phyloP scores from a whole-genome alignment of 2,329 filamentous ascomycete species.

The Colletotrichum incanum region DNA sequence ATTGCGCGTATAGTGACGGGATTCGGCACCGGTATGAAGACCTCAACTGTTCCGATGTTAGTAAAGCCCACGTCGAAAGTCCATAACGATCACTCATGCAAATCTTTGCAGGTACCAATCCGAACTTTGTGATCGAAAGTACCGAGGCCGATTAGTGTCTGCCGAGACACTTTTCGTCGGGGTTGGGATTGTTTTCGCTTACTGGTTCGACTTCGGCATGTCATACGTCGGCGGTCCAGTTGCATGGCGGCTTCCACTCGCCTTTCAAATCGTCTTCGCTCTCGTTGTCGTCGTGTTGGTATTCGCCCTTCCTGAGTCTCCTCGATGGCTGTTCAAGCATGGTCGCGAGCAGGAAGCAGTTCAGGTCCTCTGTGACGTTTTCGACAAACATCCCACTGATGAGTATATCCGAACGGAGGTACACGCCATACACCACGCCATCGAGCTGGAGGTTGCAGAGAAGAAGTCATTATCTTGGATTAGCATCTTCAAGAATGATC shows the following conservation, averaged over 20 bases:
- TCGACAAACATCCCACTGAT: conserved; percentile 55
- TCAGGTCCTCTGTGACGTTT: conserved; percentile 55
- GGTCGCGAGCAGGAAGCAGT: conserved; percentile 55
- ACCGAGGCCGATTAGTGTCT: conserved; percentile 59
- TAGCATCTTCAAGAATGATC: conserved; percentile 60
- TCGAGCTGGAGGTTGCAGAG: conserved; percentile 54
- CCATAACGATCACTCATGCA: background rate
- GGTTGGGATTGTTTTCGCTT: conserved; percentile 58
- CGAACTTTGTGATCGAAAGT: conserved; percentile 60
- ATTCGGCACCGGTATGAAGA: conserved; percentile 55
- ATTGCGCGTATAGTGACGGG: conserved; percentile 60
- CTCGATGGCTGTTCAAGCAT: conserved; percentile 57
- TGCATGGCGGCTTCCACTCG: conserved; percentile 48
- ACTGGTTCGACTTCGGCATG: conserved; percentile 56
- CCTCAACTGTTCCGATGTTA: conserved; percentile 55
- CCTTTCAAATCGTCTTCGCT: conserved; percentile 55
- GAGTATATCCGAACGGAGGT: conserved; percentile 54
- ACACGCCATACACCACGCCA: conserved; percentile 58
- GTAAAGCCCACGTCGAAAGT: background rate
- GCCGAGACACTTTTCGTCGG: conserved; percentile 58
- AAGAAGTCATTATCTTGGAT: conserved; percentile 55
- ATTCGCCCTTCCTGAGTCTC: conserved; percentile 58
- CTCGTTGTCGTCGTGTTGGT: conserved; percentile 53
- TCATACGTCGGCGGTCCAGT: conserved; percentile 50
- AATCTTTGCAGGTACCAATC: conserved; percentile 55